These are phyloP conservation scores for Mucor racemosus DNA, from an alignment of 371 early-diverging fungal species.

Conservation along the genomic window DNA sequence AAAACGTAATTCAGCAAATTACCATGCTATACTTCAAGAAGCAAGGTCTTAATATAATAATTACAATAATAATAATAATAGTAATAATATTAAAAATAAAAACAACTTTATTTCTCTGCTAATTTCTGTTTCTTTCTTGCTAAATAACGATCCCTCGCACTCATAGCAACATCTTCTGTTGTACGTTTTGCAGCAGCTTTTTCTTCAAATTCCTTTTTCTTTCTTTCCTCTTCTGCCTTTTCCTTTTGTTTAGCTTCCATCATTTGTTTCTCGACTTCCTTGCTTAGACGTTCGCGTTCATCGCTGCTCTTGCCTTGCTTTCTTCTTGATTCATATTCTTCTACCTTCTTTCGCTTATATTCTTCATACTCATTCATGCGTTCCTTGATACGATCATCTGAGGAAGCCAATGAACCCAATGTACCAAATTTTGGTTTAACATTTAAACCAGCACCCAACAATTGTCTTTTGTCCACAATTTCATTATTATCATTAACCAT, in stretches of 20 bases:
- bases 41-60: slow-evolving; percentile 42
- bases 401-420: slow-evolving; percentile 33
- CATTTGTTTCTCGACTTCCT: slow-evolving; percentile 59
- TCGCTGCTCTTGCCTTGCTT: slow-evolving; percentile 30
- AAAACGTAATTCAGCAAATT: slow-evolving; percentile 74
- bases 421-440: slow-evolving; percentile 54
- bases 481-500: slow-evolving; percentile 75
- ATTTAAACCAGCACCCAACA: slow-evolving; percentile 82
- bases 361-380: slow-evolving; percentile 53
- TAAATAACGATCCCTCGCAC: slow-evolving; percentile 78
- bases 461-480: slow-evolving; percentile 81
- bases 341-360: slow-evolving; percentile 57
- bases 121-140: slow-evolving; percentile 72
- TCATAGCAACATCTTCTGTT: slow-evolving; percentile 71
- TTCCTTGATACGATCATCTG: slow-evolving; percentile 50
- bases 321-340: slow-evolving; percentile 39
- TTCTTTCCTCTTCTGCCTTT: slow-evolving; percentile 53
- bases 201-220: slow-evolving; percentile 57
- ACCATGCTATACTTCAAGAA: slow-evolving; percentile 52
- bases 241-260: slow-evolving; percentile 57
- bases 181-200: slow-evolving; percentile 67
- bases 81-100: not conserved
- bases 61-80: not conserved
- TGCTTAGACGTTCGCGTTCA: slow-evolving; percentile 48
- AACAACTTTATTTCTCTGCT: slow-evolving; percentile 14